phyloP scores from a whole-genome alignment of 208 protist species.

The Acanthamoeba quina region DNA sequence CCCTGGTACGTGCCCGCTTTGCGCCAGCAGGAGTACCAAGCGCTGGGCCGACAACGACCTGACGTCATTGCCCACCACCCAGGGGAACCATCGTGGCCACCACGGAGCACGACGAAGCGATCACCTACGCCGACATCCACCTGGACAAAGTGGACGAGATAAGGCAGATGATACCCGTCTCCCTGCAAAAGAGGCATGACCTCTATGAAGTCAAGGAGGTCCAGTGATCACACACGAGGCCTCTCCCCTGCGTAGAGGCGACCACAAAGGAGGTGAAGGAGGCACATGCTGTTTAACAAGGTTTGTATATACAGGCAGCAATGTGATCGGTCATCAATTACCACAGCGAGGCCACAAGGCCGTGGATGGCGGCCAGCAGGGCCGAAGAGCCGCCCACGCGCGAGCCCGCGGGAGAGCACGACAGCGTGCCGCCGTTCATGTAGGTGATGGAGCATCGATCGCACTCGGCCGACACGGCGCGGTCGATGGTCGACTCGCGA shows the following conservation, averaged over 20 bases:
- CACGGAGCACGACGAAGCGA: constrained; percentile 85
- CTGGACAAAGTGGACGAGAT: constrained; percentile 76
- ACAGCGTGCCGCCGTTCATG: background rate
- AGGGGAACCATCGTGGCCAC: constrained; percentile 87
- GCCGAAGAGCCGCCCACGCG: background rate
- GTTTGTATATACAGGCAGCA: background rate
- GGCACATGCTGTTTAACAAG: too few relatives aligned
- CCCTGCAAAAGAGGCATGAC: constrained; percentile 85
- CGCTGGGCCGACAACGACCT: too few relatives aligned
- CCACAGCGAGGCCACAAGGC: background rate
- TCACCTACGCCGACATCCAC: constrained; percentile 89
- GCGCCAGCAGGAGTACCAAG: background rate
- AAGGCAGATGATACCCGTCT: constrained; percentile 79
- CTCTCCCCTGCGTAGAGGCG: too few relatives aligned
- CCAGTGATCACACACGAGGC: background rate
- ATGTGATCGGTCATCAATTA: background rate
- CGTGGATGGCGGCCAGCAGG: background rate
- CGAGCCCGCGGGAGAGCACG: background rate
- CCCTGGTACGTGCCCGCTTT: constrained; percentile 87
- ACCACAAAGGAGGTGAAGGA: too few relatives aligned
- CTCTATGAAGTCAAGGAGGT: constrained; percentile 80
- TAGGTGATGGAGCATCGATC: constrained; percentile 13
- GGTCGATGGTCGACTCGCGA: background rate
- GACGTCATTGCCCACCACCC: too few relatives aligned
- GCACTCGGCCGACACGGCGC: constrained; percentile 4